phyloP scores from a whole-genome alignment of 2,329 filamentous ascomycete genomes.

The Basipetospora sp. region DNA sequence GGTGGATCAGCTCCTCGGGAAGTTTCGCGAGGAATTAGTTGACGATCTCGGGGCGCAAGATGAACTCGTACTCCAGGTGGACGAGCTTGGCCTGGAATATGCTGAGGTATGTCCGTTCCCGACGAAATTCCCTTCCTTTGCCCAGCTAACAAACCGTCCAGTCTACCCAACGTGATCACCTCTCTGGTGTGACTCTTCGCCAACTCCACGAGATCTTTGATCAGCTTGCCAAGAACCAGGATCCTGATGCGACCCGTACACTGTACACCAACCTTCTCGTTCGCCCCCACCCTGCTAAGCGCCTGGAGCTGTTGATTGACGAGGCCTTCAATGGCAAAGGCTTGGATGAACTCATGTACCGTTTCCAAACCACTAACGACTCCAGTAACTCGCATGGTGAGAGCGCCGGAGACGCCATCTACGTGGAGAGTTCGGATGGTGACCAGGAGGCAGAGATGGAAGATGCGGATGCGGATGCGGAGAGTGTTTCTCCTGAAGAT shows the following conservation, averaged over 20 bases:
- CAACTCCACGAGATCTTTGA: slow-evolving; percentile 29
- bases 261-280: slow-evolving; percentile 29
- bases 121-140: not conserved
- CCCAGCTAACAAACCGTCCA: slow-evolving; percentile 8
- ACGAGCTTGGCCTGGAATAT: slow-evolving; percentile 38
- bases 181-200: slow-evolving; percentile 23
- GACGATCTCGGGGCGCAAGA: slow-evolving; percentile 30
- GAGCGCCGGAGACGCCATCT: not conserved
- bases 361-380: slow-evolving; percentile 17
- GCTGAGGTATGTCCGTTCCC: slow-evolving; percentile 26
- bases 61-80: slow-evolving; percentile 35
- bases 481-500: no score
- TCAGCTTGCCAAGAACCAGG: slow-evolving; percentile 28
- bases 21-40: slow-evolving; percentile 30
- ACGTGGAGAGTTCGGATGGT: slow-evolving; percentile 3
- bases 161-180: slow-evolving; percentile 21
- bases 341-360: slow-evolving; percentile 25
- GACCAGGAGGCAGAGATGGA: slow-evolving; percentile 10
- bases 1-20: slow-evolving; percentile 28
- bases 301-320: slow-evolving; percentile 25
- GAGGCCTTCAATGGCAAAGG: slow-evolving; percentile 27
- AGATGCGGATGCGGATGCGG: not conserved
- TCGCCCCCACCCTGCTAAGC: slow-evolving; percentile 23
- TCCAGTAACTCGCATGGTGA: slow-evolving; percentile 5
- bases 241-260: slow-evolving; percentile 22